Conservation (phyloP, 1,284 basidiomycete genomes). For the Pseudozyma sp. region DNA sequence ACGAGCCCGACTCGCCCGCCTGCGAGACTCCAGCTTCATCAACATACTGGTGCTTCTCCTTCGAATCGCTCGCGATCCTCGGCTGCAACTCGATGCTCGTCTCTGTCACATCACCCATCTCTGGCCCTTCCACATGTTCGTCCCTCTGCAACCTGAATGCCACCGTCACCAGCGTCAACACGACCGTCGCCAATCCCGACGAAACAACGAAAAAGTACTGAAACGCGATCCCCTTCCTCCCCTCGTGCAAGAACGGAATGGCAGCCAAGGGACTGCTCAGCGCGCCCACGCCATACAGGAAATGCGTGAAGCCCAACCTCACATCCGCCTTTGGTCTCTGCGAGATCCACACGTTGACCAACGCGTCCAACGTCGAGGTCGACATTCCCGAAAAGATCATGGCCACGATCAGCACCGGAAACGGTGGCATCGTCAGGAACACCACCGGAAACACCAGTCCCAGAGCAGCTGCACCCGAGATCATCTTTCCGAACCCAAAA, state of each 20-base stretch:
- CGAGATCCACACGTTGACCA: constrained; percentile 48
- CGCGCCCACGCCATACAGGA: constrained; percentile 55
- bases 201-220: constrained; percentile 47
- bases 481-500: constrained; percentile 42
- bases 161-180: constrained; percentile 23
- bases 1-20: neutral
- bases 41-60: neutral
- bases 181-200: constrained; percentile 34
- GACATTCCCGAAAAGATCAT: constrained; percentile 42
- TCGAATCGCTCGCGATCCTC: neutral
- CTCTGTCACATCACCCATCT: neutral
- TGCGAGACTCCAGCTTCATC: neutral
- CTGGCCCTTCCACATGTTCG: constrained; percentile 25
- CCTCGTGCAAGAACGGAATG: constrained; percentile 39
- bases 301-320: constrained; percentile 46
- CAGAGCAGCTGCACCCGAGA: constrained; percentile 29
- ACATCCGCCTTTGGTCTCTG: constrained; percentile 43
- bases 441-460: constrained; percentile 30
- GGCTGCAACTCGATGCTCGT: constrained; percentile 22
- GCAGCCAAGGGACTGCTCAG: constrained; percentile 52
- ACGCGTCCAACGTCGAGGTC: constrained; percentile 31
- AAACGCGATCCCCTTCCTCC: constrained; percentile 28
- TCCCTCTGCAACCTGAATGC: constrained; percentile 44
- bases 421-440: constrained; percentile 50
- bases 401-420: constrained; percentile 40